Evolutionary conservation across 2,329 filamentous ascomycete genomes (phyloP).

Genomic region (Paecilomyces niveus): DNA sequence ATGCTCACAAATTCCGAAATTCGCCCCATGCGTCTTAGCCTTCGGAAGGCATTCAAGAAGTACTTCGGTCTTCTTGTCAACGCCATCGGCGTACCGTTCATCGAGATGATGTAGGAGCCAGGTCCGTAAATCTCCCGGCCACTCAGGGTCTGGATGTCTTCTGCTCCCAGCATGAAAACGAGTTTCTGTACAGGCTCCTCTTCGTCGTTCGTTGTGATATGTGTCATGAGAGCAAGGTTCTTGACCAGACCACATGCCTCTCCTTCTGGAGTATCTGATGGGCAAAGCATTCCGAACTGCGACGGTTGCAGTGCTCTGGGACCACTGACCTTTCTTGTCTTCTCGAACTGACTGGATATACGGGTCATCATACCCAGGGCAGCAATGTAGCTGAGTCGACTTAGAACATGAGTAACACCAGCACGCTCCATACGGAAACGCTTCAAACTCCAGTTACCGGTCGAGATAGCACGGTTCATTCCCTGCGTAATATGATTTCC

Average conservation of each 20-base stretch:
- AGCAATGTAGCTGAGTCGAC: slow-evolving; percentile 90
- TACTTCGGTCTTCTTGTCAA: slow-evolving; percentile 77
- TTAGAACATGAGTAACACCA: slow-evolving; percentile 92
- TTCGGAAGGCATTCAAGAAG: slow-evolving; percentile 79
- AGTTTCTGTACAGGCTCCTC: slow-evolving; percentile 83
- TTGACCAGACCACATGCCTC: slow-evolving; percentile 97
- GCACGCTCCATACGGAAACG: slow-evolving; percentile 98
- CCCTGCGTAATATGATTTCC: slow-evolving; percentile 83
- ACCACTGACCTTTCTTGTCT: slow-evolving; percentile 92
- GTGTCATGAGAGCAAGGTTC: slow-evolving; percentile 96
- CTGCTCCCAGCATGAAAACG: slow-evolving; percentile 78
- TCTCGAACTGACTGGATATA: slow-evolving; percentile 97
- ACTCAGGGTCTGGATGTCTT: slow-evolving; percentile 70
- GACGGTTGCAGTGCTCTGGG: slow-evolving; percentile 94
- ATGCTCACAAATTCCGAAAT: slow-evolving; percentile 96
- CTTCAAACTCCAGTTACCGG: slow-evolving; percentile 95
- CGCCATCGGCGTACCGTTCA: slow-evolving; percentile 92
- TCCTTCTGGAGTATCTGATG: slow-evolving; percentile 95
- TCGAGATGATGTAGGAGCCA: slow-evolving; percentile 81
- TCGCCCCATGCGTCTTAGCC: slow-evolving; percentile 78
- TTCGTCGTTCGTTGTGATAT: slow-evolving; percentile 94
- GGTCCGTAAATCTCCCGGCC: slow-evolving; percentile 81
- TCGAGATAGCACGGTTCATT: slow-evolving; percentile 93
- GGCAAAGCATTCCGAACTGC: slow-evolving; percentile 96
- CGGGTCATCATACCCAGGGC: slow-evolving; percentile 99